Evolutionary conservation across 768 basidiomycete genomes (phyloP), one percentile per base, ranked within the genome.

Genomic region (Termitomyces eurrhizus): DNA sequence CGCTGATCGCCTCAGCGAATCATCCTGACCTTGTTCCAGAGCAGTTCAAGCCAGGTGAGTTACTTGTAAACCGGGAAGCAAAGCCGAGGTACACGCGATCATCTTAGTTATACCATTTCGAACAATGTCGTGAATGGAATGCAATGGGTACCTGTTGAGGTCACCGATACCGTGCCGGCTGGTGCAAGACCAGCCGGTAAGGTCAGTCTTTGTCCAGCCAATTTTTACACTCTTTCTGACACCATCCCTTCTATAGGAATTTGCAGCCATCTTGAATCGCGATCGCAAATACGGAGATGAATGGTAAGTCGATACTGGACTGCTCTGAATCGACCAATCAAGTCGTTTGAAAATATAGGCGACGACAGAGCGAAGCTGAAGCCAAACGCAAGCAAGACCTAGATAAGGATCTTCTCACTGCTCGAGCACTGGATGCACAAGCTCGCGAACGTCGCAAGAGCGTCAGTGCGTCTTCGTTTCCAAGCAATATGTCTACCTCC

Each of bases 21-120:
- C 36, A 53, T 52, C 56, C 65, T 59, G 59, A 59, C 65, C 62
- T 60, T 54, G 46, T 44, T 67, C 64, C 60, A 91, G 89, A 75
- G 89, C 89, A 58, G 86, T 90, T 44, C 72, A 86, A 59, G 89
- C 89, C 42, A 90, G 88, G 90, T 89, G 69, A 56, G 75, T 72
- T 48, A 21, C 35, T 44, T 56, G 52, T 56, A n/a, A 36, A 35
- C 32, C 45, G 33, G 12, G 36, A 24, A 46, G 46, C 21, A 33
- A 45, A 59, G 57, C 35, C 52, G 42, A 45, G 59, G 74, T 74
- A 64, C 56, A 56, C 58, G 55, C 62, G 67, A 66, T 68, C 26
- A 5, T 41, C 18, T 24, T 62, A 92, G 90, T 67, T 92, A 92
- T 74, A 84, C 87, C 66, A 91, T 89, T 1, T 74, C 85, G 11